Conservation (phyloP, 495 filamentous ascomycete species). For the Usnea hakonensis region DNA sequence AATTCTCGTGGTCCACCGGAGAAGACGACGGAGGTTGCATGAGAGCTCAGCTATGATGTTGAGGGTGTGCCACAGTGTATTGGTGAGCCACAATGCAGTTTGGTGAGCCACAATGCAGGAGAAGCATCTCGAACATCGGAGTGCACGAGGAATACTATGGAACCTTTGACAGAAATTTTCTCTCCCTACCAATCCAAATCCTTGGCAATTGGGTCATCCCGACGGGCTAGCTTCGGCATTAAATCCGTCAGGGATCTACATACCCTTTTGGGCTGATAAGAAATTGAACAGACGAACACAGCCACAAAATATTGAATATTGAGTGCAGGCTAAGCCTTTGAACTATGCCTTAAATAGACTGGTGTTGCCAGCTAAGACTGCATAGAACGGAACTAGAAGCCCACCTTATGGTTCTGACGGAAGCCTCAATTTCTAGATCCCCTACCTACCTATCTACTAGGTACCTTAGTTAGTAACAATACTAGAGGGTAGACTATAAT, state of each 20-base stretch:
- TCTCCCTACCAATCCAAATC: no score
- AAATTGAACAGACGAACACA: neutral
- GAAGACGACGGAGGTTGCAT: neutral
- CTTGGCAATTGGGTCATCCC: neutral
- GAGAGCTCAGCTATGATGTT: neutral
- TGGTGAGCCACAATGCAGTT: no score
- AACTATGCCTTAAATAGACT: no score
- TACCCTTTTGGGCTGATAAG: neutral
- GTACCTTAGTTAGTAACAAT: no score
- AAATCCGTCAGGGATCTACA: neutral
- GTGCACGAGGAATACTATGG: neutral
- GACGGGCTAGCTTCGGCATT: neutral
- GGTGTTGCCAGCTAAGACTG: neutral
- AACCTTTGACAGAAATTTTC: neutral
- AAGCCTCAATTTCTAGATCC: neutral
- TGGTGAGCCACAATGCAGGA: neutral
- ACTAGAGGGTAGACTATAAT: no score
- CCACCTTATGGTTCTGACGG: neutral
- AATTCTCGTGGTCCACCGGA: neutral
- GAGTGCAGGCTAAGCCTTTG: no score
- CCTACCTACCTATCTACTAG: neutral
- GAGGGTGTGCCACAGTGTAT: no score
- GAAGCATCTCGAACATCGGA: neutral
- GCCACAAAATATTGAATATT: neutral
- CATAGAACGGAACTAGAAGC: neutral